These are phyloP conservation scores for Dactylonectria estremocensis DNA, from an alignment of 2,329 filamentous ascomycete species.

Conservation along the genomic window DNA sequence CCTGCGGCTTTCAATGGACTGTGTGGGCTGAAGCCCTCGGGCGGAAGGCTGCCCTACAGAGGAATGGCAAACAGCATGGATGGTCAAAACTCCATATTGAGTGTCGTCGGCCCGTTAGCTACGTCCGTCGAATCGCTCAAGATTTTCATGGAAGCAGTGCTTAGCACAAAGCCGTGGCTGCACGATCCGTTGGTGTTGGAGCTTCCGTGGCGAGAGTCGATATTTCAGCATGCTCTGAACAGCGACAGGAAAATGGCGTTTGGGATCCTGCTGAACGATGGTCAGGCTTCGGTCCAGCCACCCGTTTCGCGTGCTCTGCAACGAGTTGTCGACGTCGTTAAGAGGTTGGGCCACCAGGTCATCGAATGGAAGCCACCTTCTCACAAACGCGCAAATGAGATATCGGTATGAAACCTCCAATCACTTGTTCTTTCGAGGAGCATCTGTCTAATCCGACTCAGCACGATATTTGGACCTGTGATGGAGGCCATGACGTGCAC, in stretches of 20 bases:
- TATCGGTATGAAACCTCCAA: background rate
- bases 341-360: background rate
- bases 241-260: background rate
- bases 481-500: background rate
- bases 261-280: slow-evolving; percentile 1
- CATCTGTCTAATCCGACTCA: background rate
- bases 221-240: background rate
- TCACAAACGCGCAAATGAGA: background rate
- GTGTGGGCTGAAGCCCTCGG: slow-evolving; percentile 28
- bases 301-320: background rate
- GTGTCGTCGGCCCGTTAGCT: background rate
- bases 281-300: background rate
- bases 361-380: background rate
- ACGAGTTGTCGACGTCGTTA: background rate
- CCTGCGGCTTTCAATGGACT: slow-evolving; percentile 29
- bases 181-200: slow-evolving; percentile 4
- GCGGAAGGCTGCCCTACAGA: background rate
- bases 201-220: background rate
- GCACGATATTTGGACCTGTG: background rate
- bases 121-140: background rate
- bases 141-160: background rate
- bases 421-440: background rate
- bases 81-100: background rate
- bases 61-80: background rate
- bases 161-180: slow-evolving; percentile 6